Base-by-base conservation (phyloP, 2,329 filamentous ascomycete species). In the Phaeophleospora eucalypticola region DNA sequence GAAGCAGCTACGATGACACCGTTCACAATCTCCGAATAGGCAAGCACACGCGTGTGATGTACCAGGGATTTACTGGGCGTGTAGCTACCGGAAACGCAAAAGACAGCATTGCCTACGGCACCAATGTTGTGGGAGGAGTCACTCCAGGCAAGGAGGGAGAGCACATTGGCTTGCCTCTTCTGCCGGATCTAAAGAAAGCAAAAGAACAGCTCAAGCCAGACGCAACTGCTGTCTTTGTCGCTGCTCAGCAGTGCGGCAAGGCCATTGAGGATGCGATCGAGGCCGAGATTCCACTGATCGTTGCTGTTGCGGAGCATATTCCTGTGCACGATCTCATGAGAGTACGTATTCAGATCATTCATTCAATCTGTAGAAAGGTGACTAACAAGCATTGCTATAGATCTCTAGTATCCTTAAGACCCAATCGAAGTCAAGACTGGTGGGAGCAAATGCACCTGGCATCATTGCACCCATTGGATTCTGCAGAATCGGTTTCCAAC, bases 211-310 rank as follows among this genome's bases (percentile, higher is more conserved):
- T 88, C 32, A 86, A 82, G 58, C 86, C 87, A 2, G 82, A 89
- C 68, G 87, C 86, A 3, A 89, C 86, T 1, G 86, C 83, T 3
- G 86, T 91, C 46, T 90, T 88, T 57, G 87, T 90, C 2, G 83
- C 86, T 1, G 86, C 86, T n/a, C 79, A 82, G 49, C 80, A 86
- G 54, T 87, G 86, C 1, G 76, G 82, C 0, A 73, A 74, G 19
- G 87, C 87, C 0, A 89, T 91, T 58, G 83, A 87, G 64, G 86
- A 90, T 64, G 86, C 87, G 1, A 86, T 89, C 43, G 85, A 84
- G 65, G 86, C 86, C 0, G 85, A 90, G 60, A 82, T 90, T 0
- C 84, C 86, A 0, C 74, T 90, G 1, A 81, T 90, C 17, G 85
- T 89, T 4, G 84, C 85, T 4, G 86, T 91, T 4, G 86, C 87